phyloP scores from a whole-genome alignment of 2,329 filamentous ascomycete genomes.

The Pseudogymnoascus sp. region DNA sequence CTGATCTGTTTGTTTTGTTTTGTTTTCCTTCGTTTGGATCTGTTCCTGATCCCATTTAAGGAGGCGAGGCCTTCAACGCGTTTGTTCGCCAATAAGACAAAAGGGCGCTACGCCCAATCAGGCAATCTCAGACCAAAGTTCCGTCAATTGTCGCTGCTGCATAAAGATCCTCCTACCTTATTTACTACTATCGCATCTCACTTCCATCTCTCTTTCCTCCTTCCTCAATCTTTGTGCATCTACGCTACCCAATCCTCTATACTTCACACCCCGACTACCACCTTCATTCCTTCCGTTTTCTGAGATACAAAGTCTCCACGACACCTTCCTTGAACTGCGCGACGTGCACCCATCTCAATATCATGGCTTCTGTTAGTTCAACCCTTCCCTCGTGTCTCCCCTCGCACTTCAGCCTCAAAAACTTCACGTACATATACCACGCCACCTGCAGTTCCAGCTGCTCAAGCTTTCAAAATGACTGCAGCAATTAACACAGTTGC shows the following conservation, averaged over 20 bases:
- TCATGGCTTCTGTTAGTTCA: constrained; percentile 26
- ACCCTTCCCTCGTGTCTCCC: constrained; percentile 11
- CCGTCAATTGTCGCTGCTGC: constrained; percentile 6
- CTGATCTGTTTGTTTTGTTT: constrained; percentile 1
- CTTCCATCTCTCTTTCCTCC: constrained; percentile 8
- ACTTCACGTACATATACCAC: not conserved
- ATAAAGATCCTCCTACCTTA: constrained; percentile 10
- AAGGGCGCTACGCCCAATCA: not conserved
- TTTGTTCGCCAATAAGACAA: constrained; percentile 9
- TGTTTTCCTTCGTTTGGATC: not conserved
- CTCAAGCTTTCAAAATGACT: not conserved
- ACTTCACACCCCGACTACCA: not conserved
- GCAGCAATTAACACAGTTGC: not conserved
- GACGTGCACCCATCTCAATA: constrained; percentile 14
- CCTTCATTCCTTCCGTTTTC: not conserved
- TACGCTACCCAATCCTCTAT: not conserved
- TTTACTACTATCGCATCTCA: constrained; percentile 9
- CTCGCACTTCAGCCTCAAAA: constrained; percentile 4
- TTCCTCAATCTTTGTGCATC: constrained; percentile 8
- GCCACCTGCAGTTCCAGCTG: not conserved
- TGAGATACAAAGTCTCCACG: constrained; percentile 9
- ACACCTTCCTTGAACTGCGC: constrained; percentile 11
- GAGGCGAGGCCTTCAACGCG: constrained; percentile 9
- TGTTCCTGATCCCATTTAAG: constrained; percentile 2
- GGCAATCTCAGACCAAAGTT: constrained; percentile 3